These are phyloP conservation scores for Hypomontagnella monticulosa DNA, from an alignment of 495 filamentous ascomycete genomes.

Conservation along the genomic window DNA sequence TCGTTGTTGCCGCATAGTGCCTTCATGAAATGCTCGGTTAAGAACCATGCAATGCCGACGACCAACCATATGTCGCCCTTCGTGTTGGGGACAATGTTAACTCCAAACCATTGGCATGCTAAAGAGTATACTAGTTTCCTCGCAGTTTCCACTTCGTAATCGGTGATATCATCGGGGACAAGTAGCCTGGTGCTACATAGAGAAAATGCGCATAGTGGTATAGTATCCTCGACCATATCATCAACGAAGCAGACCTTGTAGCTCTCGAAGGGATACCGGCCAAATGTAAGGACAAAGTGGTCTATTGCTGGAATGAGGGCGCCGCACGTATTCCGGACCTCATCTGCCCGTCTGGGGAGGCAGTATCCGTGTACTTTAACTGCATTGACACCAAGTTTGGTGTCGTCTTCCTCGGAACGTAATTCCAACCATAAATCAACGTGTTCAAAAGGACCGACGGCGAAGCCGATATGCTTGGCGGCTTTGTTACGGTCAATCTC, in stretches of 20 bases:
- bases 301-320: conserved; percentile 73
- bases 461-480: conserved; percentile 89
- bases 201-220: conserved; percentile 81
- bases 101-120: conserved; percentile 92
- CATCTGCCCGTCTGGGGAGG: conserved; percentile 79
- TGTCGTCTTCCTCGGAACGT: conserved; percentile 88
- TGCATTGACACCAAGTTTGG: conserved; percentile 83
- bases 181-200: conserved; percentile 89
- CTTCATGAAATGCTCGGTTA: conserved; percentile 91
- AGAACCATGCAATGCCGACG: conserved; percentile 89
- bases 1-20: conserved; percentile 93
- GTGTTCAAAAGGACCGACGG: conserved; percentile 92
- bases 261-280: conserved; percentile 83
- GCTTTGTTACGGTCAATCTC: conserved; percentile 73
- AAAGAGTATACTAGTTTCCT: conserved; percentile 81
- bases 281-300: conserved; percentile 83
- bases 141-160: conserved; percentile 80
- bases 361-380: conserved; percentile 89
- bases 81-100: conserved; percentile 83
- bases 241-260: conserved; percentile 96
- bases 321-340: conserved; percentile 81
- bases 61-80: conserved; percentile 90
- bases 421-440: conserved; percentile 85
- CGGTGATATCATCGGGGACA: conserved; percentile 81
- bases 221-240: conserved; percentile 76